These are phyloP conservation scores for Endotrypanum monterogeii DNA, from an alignment of 208 protist species.

Conservation along the genomic window DNA sequence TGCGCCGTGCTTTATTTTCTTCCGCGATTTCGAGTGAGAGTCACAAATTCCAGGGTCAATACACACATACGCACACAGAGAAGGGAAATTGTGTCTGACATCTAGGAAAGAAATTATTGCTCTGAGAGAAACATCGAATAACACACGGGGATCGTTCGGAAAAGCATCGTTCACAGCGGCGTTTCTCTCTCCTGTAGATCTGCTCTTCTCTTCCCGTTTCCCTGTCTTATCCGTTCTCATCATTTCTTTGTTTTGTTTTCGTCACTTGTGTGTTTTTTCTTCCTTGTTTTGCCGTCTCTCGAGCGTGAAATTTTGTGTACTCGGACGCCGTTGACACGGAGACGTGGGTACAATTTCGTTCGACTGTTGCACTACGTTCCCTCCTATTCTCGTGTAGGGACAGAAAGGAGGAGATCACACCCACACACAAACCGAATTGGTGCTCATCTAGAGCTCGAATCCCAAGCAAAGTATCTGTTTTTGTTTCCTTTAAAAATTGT, in stretches of 20 bases:
- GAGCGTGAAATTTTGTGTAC: slow-evolving; percentile 1
- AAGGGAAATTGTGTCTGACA: not conserved
- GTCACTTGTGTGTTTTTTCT: not conserved
- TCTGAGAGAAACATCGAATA: not conserved
- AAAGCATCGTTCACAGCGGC: not conserved
- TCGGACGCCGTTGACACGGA: not conserved
- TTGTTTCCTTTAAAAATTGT: slow-evolving; percentile 9
- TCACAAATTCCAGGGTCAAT: too few relatives aligned
- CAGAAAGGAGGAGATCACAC: not conserved
- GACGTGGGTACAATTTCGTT: not conserved
- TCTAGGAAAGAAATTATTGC: not conserved
- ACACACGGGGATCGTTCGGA: not conserved
- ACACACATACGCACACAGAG: not conserved
- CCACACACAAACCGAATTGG: not conserved
- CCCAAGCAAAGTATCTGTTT: slow-evolving; percentile 4
- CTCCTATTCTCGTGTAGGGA: not conserved
- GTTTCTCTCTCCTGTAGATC: not conserved
- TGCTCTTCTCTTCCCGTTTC: too few relatives aligned
- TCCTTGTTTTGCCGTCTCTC: slow-evolving; percentile 21
- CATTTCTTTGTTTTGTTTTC: not conserved
- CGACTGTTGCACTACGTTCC: not conserved
- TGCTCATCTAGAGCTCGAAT: slow-evolving; percentile 3
- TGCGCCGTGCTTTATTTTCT: not conserved
- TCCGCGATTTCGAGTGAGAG: not conserved
- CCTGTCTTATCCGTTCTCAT: too few relatives aligned